A percentile compares a stretch with the other conserved stretches of the same genome.
Conservation (phyloP, 148 eudicot genomes). For the Chenopodium berlandieri region DNA sequence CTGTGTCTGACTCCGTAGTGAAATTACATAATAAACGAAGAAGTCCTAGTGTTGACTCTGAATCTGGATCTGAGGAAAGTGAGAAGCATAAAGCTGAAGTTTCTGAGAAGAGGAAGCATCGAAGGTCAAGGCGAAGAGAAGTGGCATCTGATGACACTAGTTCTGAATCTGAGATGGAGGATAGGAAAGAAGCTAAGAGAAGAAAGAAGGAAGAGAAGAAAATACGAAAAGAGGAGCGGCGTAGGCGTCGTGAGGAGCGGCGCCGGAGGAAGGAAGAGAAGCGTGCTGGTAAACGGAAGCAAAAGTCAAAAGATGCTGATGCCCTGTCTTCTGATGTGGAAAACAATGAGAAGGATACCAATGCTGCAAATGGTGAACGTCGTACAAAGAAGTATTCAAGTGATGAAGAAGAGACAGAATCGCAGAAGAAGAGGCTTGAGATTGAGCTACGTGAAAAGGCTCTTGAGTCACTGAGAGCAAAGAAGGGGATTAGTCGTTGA, state of each 20-base stretch:
- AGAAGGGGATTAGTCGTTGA: slow-evolving; percentile 71
- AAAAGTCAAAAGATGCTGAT: slow-evolving; percentile 50
- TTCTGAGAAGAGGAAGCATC: slow-evolving; percentile 68
- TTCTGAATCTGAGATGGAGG: slow-evolving; percentile 69
- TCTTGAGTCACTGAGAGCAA: slow-evolving; percentile 84
- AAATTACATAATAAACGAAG: slow-evolving; percentile 40
- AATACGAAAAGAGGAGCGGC: slow-evolving; percentile 74
- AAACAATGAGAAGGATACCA: slow-evolving; percentile 38
- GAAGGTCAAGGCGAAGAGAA: slow-evolving; percentile 54
- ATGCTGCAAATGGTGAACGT: slow-evolving; percentile 49
- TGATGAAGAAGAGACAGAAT: slow-evolving; percentile 50
- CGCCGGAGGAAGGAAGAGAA: slow-evolving; percentile 70
- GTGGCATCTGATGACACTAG: slow-evolving; percentile 61
- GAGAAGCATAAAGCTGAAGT: slow-evolving; percentile 44
- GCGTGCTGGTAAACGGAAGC: slow-evolving; percentile 62
- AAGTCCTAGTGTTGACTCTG: slow-evolving; percentile 45
- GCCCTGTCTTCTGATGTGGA: slow-evolving; percentile 51
- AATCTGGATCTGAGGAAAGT: slow-evolving; percentile 55
- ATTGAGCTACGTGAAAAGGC: slow-evolving; percentile 92
- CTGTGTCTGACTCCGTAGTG: slow-evolving; percentile 32
- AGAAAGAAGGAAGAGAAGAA: slow-evolving; percentile 83
- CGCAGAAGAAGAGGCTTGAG: slow-evolving; percentile 83
- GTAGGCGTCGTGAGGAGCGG: slow-evolving; percentile 75
- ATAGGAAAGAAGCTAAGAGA: slow-evolving; percentile 73
- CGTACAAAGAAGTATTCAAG: slow-evolving; percentile 37